Percentiles rank a stretch among this genome's conserved stretches.
phyloP scores from a whole-genome alignment of 23 red algal species.

The Pyropia haitanensis region DNA sequence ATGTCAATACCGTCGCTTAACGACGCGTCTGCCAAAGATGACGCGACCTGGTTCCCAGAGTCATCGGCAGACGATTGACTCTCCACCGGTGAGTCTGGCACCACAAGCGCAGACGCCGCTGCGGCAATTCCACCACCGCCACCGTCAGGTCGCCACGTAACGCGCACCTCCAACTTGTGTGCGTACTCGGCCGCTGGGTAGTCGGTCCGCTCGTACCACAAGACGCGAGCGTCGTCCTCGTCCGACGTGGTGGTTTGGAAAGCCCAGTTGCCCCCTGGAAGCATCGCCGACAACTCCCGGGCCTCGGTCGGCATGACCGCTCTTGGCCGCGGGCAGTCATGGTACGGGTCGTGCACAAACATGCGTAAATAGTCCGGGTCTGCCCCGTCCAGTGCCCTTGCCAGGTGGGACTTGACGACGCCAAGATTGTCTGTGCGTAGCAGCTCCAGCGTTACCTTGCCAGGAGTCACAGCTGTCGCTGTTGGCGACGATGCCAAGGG shows the following conservation, averaged over 20 bases:
- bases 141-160: conserved; percentile 61
- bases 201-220: conserved; percentile 85
- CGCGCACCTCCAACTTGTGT: conserved; percentile 67
- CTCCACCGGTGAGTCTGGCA: conserved; percentile 1
- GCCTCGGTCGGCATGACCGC: conserved; percentile 16
- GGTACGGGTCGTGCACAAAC: conserved; percentile 42
- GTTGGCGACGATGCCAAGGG: conserved; percentile 7
- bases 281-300: conserved; percentile 6
- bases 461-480: conserved; percentile 14
- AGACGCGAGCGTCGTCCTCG: conserved; percentile 34
- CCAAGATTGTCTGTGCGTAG: conserved; percentile 36
- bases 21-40: not conserved
- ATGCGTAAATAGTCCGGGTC: conserved; percentile 65
- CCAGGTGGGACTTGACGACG: conserved; percentile 24
- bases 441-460: conserved; percentile 50
- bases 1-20: conserved; percentile 2
- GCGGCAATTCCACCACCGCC: conserved; percentile 4
- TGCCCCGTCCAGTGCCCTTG: conserved; percentile 28
- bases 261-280: conserved; percentile 13
- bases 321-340: conserved; percentile 24
- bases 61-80: conserved; percentile 11
- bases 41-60: conserved; percentile 2
- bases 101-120: not conserved
- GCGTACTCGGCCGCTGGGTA: conserved; percentile 67
- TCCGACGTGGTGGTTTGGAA: not conserved